phyloP scores from a whole-genome alignment of 1,284 basidiomycete species.

The Moniliella sp. region DNA sequence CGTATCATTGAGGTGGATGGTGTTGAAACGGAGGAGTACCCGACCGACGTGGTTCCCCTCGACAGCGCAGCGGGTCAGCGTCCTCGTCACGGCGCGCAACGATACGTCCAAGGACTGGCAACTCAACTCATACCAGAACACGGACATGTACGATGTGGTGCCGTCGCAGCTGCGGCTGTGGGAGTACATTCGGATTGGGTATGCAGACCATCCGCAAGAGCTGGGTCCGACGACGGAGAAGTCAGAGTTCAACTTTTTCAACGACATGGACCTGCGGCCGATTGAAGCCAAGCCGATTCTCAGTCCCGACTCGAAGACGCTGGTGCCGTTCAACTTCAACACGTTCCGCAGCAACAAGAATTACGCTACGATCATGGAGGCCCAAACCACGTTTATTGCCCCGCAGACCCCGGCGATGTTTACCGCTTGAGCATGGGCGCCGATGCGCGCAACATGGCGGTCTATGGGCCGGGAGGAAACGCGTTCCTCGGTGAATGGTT shows the following conservation, averaged over 20 bases:
- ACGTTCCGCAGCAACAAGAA: neutral
- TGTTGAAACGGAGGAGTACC: conserved; percentile 51
- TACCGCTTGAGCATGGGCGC: conserved; percentile 42
- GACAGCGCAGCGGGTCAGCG: conserved; percentile 77
- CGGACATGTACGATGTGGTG: conserved; percentile 36
- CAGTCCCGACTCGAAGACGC: no score
- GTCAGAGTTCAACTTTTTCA: conserved; percentile 35
- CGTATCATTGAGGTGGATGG: conserved; percentile 71
- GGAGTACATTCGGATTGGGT: conserved; percentile 34
- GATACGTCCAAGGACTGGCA: conserved; percentile 62
- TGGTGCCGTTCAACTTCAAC: neutral
- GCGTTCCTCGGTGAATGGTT: conserved; percentile 53
- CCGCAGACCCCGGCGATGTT: conserved; percentile 5
- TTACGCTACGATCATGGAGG: conserved; percentile 34
- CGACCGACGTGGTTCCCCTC: conserved; percentile 49
- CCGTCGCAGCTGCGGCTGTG: conserved; percentile 12
- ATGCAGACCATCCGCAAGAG: conserved; percentile 31
- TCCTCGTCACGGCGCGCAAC: conserved; percentile 70
- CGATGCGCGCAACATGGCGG: neutral
- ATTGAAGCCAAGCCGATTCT: conserved; percentile 7
- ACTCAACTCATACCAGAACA: conserved; percentile 70
- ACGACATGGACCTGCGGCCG: conserved; percentile 37
- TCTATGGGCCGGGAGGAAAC: conserved; percentile 16
- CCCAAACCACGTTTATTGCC: conserved; percentile 30
- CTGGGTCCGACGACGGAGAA: conserved; percentile 32